Evolutionary conservation across 1,139 yeast genomes (phyloP), one percentile per base, ranked within the genome.

Genomic region (Oligophagozyma castellii): DNA sequence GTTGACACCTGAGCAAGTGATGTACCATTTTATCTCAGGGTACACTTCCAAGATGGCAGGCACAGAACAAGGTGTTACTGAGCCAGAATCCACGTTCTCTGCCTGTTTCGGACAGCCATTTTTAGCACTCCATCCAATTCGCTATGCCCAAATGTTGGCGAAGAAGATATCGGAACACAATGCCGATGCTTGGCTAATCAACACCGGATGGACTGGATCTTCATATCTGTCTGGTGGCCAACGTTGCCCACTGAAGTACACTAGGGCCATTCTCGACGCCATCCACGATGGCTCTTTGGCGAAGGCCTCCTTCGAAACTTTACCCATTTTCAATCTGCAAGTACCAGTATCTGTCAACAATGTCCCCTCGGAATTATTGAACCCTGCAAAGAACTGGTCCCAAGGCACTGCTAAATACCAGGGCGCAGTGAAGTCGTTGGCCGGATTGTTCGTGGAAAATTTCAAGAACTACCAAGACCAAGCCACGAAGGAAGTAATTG

Each of bases 11-110:
- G 83, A 89, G 45, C 96, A 89, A 64, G 96, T 89, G 43, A 89
- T 89, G 96, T 89, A 89, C 70, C 96, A 89, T 65, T 89, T 89
- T 63, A 89, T 89, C 48, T 79, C 94, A 40, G 98, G 98, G 55
- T 89, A 89, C 72, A 89, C 98, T 40, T 86, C 96, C 36, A 89
- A 89, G 73, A 89, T 89, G 93, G 95, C 98, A 41, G 98, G 98
- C 60, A 89, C 98, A 35, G 98, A 89, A 64, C 93, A 83, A 59
- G 98, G 98, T 62, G 83, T 89, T 44, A 86, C 96, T 42, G 96
- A 89, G 65, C 96, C 98, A 37, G 86, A 81, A 60, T 94, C 96
- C 35, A 83, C 95, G 16, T 89, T 89, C 72, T 81, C 95, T 42
- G 95, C 98, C 34, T 89, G 98, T 68, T 89, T 86, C 60, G 98